These are phyloP conservation scores for Eimeria tenella DNA, from an alignment of 169 alveolate species.

Conservation along the genomic window DNA sequence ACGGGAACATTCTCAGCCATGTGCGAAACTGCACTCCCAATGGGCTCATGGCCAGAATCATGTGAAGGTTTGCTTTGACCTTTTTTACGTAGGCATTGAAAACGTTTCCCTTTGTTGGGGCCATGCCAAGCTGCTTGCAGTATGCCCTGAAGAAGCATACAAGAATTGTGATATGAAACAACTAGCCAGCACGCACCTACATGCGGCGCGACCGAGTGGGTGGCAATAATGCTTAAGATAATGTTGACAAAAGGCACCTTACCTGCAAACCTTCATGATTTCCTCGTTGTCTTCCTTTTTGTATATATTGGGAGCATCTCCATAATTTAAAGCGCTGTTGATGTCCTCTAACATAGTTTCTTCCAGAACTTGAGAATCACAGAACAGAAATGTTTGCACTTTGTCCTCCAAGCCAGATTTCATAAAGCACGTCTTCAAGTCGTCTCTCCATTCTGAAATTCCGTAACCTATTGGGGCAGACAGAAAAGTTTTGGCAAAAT, in stretches of 20 bases:
- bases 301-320: slow-evolving; percentile 96
- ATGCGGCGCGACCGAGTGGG: not conserved
- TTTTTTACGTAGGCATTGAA: slow-evolving; percentile 92
- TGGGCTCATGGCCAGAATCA: slow-evolving; percentile 97
- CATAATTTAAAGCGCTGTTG: slow-evolving; percentile 94
- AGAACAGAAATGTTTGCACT: slow-evolving; percentile 92
- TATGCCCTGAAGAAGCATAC: slow-evolving; percentile 26
- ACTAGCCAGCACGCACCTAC: not conserved
- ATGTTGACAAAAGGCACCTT: not conserved
- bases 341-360: slow-evolving; percentile 96
- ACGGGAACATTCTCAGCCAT: slow-evolving; percentile 97
- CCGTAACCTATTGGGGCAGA: slow-evolving; percentile 80
- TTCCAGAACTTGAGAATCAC: slow-evolving; percentile 94
- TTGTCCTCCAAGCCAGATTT: slow-evolving; percentile 94
- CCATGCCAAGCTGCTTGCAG: slow-evolving; percentile 90
- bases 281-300: slow-evolving; percentile 94
- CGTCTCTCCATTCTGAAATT: slow-evolving; percentile 94
- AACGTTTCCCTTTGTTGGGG: slow-evolving; percentile 94
- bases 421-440: slow-evolving; percentile 93
- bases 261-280: slow-evolving; percentile 88
- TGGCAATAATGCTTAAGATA: not conserved
- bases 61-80: slow-evolving; percentile 94
- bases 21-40: slow-evolving; percentile 97
- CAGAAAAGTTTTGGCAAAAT: not conserved
- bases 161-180: not conserved